phyloP scores from a whole-genome alignment of 78 protist species.

The Corallochytrium limacisporum region DNA sequence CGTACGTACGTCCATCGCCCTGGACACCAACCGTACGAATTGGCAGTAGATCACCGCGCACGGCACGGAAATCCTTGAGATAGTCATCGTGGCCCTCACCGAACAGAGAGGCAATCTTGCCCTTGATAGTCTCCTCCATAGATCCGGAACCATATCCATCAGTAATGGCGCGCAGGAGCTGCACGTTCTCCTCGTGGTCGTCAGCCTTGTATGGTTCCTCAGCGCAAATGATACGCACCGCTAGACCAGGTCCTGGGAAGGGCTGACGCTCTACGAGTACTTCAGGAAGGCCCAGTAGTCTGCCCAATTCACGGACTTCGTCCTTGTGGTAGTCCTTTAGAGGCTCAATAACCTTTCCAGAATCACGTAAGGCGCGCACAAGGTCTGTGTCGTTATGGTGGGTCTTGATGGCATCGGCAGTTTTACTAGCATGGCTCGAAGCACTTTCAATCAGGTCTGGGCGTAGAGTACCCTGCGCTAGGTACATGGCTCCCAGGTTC shows the following conservation, averaged over 20 bases:
- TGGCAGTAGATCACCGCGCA: too few species aligned
- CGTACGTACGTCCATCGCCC: conserved; percentile 87
- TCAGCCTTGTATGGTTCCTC: conserved; percentile 33
- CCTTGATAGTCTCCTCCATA: too few species aligned
- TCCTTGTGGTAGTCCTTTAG: conserved; percentile 83
- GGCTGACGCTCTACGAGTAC: conserved; percentile 86
- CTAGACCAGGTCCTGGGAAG: conserved; percentile 95
- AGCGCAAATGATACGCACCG: conserved; percentile 76
- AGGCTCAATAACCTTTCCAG: conserved; percentile 78
- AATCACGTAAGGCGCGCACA: conserved; percentile 58
- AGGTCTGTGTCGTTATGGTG: conserved; percentile 89
- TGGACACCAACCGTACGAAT: conserved; percentile 83
- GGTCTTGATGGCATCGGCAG: conserved; percentile 83
- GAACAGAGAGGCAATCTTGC: too few species aligned
- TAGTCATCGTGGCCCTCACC: too few species aligned
- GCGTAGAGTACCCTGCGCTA: conserved; percentile 85
- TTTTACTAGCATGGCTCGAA: conserved; percentile 29
- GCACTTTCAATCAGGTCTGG: conserved; percentile 92
- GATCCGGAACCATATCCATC: too few species aligned
- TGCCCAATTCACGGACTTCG: conserved; percentile 83
- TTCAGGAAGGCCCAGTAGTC: conserved; percentile 61
- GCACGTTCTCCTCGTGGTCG: conserved; percentile 15
- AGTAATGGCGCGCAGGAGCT: neutral
- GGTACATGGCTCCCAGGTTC: conserved; percentile 38
- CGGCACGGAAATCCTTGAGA: too few species aligned